Base-by-base conservation (phyloP, 805 yeast genomes). In the Wickerhamiella qilinensis region DNA sequence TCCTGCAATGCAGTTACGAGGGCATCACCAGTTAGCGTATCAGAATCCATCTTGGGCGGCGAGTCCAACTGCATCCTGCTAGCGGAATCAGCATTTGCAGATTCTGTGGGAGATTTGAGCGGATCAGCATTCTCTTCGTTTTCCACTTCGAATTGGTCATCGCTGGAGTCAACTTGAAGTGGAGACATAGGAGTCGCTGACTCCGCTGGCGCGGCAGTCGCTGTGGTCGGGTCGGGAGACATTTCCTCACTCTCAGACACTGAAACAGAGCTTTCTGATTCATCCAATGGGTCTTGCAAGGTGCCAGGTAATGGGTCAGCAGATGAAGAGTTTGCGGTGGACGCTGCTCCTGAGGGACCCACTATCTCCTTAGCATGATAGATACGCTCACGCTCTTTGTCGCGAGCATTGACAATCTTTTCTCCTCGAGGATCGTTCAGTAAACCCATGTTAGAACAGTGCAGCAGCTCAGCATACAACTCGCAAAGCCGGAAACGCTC, bases 391-490 rank as follows among this genome's bases (percentile, higher is more conserved):
- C 95, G 68, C 43, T 77, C 72, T 11, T 59, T 56, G 51, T 85
- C 94, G 36, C 95, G 69, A 40, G 77, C 73, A 29, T 59, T 57
- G 19, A 84, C 75, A 33, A 83, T 68, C 22, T 65, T 65, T 56
- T 82, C 77, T 39, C 86, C 84, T 38, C 67, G 68, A 30, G 69
- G 73, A 34, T 86, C 84, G 55, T 88, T 91, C 47, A 91, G 68
- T 16, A 85, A 65, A 0, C 79, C 83, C 97, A 91, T 91, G 59
- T 91, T 91, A n/a, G 95, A 84, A 54, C 99, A 91, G 58, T 91
- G 98, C 40, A 91, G 66, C 30, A 91, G 65, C 53, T 91, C 99
- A 0, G 98, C 98, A 36, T 91, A 73, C 38, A 91, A 63, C 59
- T 91, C 99, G 43, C 94, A 77, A 19, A 91, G 71, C 53, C 85